phyloP scores from a whole-genome alignment of 2,329 filamentous ascomycete species.

The Hymenoscyphus linearis region DNA sequence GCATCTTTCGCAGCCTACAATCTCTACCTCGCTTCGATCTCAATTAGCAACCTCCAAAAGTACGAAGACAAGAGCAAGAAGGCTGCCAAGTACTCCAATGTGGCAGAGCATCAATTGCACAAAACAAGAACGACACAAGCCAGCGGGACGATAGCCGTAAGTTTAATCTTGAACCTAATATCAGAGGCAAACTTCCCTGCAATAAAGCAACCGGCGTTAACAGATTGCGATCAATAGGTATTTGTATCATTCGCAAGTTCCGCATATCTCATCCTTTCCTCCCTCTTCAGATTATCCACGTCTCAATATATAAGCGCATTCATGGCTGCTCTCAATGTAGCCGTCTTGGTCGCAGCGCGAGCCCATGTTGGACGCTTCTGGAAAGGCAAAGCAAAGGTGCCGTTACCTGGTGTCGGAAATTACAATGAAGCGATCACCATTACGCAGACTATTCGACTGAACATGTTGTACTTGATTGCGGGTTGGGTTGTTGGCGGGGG shows the following conservation, averaged over 20 bases:
- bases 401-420: slow-evolving; percentile 18
- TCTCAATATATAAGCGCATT: background rate
- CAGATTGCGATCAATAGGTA: slow-evolving; percentile 9
- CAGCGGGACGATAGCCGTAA: slow-evolving; percentile 36
- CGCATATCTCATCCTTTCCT: slow-evolving; percentile 1
- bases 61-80: slow-evolving; percentile 42
- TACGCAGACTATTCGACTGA: slow-evolving; percentile 23
- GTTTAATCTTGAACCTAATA: slow-evolving; percentile 15
- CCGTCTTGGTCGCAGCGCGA: slow-evolving; percentile 14
- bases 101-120: slow-evolving; percentile 38
- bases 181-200: background rate
- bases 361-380: slow-evolving; percentile 22
- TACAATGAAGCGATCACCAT: slow-evolving; percentile 24
- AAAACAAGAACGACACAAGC: slow-evolving; percentile 41
- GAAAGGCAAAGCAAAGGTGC: slow-evolving; percentile 20
- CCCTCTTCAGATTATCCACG: slow-evolving; percentile 8
- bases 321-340: slow-evolving; percentile 15
- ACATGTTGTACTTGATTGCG: slow-evolving; percentile 21
- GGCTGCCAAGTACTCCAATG: slow-evolving; percentile 40
- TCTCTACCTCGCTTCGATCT: slow-evolving; percentile 37
- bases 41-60: slow-evolving; percentile 39
- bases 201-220: background rate
- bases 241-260: slow-evolving; percentile 9
- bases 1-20: slow-evolving; percentile 38
- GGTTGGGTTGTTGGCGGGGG: slow-evolving; percentile 17